These are phyloP conservation scores for Apiotrichum mycotoxinovorans DNA, from an alignment of 1,284 basidiomycete genomes.

Conservation along the genomic window DNA sequence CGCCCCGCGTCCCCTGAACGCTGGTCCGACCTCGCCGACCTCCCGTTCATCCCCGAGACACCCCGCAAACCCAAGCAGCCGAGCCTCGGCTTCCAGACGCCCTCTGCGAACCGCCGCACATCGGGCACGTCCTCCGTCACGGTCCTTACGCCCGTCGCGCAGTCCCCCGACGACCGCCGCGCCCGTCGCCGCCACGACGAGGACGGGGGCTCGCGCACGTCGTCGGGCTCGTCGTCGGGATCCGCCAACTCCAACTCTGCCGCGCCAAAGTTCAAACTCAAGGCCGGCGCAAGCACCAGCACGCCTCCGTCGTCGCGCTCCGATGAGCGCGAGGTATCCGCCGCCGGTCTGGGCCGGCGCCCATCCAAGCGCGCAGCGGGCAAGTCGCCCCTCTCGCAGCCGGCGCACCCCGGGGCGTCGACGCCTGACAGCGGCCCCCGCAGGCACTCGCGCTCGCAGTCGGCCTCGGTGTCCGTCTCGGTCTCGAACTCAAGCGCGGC, in stretches of 20 bases:
- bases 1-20: background rate
- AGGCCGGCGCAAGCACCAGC: background rate
- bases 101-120: constrained; percentile 24
- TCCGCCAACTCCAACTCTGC: background rate
- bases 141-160: constrained; percentile 26
- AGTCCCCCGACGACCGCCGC: constrained; percentile 22
- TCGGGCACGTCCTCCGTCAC: constrained; percentile 26
- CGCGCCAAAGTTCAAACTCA: background rate
- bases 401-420: background rate
- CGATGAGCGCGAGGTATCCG: background rate
- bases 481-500: background rate
- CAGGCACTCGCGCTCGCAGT: constrained; percentile 37
- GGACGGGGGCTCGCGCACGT: background rate
- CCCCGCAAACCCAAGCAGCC: constrained; percentile 39
- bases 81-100: constrained; percentile 41
- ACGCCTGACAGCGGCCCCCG: constrained; percentile 9
- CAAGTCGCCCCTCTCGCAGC: constrained; percentile 18
- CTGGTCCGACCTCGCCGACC: background rate
- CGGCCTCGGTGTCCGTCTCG: constrained; percentile 19
- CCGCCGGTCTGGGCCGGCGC: constrained; percentile 2
- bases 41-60: constrained; percentile 44
- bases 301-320: background rate
- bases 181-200: constrained; percentile 1
- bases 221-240: background rate
- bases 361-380: constrained; percentile 9